phyloP scores from a whole-genome alignment of 208 protist genomes.

The Crithidia expoeki region DNA sequence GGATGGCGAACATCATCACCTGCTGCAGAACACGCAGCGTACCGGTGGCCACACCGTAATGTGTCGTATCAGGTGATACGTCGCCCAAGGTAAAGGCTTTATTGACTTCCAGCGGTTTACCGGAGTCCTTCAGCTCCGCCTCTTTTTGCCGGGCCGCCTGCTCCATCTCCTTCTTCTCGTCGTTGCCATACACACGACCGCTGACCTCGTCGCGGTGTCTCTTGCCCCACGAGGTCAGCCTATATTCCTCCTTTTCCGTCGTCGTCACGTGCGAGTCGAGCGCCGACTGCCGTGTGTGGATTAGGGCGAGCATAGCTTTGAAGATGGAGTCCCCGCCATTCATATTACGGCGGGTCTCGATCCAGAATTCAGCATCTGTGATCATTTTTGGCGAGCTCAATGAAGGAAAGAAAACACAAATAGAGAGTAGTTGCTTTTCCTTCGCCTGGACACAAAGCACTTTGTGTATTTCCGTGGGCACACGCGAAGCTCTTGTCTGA shows the following conservation, averaged over 20 bases:
- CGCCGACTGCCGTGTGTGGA: constrained; percentile 65
- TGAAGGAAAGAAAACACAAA: not conserved
- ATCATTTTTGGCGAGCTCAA: constrained; percentile 56
- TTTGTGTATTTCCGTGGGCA: no score
- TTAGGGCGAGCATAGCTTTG: constrained; percentile 58
- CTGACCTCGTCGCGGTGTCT: constrained; percentile 43
- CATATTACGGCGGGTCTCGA: constrained; percentile 62
- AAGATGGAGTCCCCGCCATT: constrained; percentile 73
- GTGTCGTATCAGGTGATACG: constrained; percentile 7
- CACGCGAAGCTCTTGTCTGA: not conserved
- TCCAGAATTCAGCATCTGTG: constrained; percentile 87
- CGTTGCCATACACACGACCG: constrained; percentile 31
- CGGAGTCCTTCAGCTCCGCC: constrained; percentile 38
- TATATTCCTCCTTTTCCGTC: constrained; percentile 44
- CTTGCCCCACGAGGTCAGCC: constrained; percentile 29
- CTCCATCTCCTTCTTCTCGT: constrained; percentile 40
- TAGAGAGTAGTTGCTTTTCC: not conserved
- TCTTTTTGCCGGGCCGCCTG: constrained; percentile 30
- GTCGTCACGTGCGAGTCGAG: constrained; percentile 51
- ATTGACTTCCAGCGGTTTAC: constrained; percentile 42
- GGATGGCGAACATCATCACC: constrained; percentile 85
- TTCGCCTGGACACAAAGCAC: no score
- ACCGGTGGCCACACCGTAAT: constrained; percentile 42
- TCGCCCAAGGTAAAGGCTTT: constrained; percentile 32
- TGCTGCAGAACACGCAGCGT: constrained; percentile 83